Conservation (phyloP, 176 grass and related monocot species). For the Aegilops tauschii region DNA sequence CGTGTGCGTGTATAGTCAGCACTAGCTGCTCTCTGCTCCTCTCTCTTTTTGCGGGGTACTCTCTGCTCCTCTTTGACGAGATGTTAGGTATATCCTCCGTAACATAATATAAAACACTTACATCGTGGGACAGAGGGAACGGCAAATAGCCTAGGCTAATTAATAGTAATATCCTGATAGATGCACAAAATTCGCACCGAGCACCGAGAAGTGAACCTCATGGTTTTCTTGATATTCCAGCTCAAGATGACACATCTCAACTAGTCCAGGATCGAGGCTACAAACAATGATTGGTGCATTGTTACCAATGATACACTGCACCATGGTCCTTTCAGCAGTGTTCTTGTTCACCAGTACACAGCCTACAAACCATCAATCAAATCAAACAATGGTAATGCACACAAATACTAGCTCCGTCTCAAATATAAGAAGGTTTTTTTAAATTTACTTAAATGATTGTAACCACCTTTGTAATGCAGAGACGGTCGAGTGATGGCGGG, state of each 20-base stretch:
- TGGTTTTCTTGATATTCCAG: constrained; percentile 70
- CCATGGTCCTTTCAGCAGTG: constrained; percentile 23
- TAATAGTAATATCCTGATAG: constrained; percentile 55
- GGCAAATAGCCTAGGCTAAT: too few relatives aligned
- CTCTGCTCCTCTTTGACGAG: too few relatives aligned
- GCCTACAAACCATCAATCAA: constrained; percentile 16
- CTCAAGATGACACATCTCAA: constrained; percentile 61
- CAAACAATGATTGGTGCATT: constrained; percentile 52
- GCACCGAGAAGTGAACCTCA: constrained; percentile 69
- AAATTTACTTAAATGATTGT: background rate
- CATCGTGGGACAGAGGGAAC: too few relatives aligned
- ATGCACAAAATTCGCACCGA: constrained; percentile 61
- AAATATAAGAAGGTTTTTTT: too few relatives aligned
- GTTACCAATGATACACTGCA: constrained; percentile 78
- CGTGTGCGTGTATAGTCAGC: too few relatives aligned
- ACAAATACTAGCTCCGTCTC: background rate
- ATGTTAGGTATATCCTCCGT: too few relatives aligned
- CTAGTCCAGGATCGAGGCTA: constrained; percentile 40
- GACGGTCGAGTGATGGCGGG: background rate
- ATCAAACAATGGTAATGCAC: background rate
- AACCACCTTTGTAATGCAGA: background rate
- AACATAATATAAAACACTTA: too few relatives aligned
- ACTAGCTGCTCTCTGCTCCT: too few relatives aligned
- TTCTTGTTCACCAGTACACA: constrained; percentile 29
- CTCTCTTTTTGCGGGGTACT: too few relatives aligned